Percentiles rank a stretch among this genome's conserved stretches.
These are phyloP conservation scores for Colletotrichum costaricense DNA, from an alignment of 2,329 filamentous ascomycete genomes.

Conservation along the genomic window DNA sequence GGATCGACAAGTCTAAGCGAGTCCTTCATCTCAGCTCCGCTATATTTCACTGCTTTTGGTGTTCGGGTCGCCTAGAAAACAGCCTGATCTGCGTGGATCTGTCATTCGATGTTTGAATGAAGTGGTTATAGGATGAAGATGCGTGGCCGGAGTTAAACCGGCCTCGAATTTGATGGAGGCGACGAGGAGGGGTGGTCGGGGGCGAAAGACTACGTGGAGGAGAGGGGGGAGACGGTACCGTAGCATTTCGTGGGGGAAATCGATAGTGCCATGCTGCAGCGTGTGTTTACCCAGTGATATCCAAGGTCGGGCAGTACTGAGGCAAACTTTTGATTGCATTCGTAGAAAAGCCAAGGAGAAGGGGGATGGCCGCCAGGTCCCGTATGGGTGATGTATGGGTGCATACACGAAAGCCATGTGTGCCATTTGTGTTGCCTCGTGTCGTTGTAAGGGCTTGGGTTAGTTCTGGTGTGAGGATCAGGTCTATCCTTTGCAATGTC, in stretches of 20 bases:
- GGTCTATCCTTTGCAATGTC: background rate
- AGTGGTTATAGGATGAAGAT: background rate
- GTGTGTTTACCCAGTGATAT: background rate
- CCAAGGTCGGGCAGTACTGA: conserved; percentile 1
- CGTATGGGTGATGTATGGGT: conserved; percentile 7
- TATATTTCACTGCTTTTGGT: too few species aligned
- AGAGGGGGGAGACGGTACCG: conserved; percentile 10
- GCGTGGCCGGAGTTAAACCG: background rate
- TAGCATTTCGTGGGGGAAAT: conserved; percentile 32
- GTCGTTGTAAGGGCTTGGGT: background rate
- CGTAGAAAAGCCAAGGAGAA: background rate
- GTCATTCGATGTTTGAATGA: conserved; percentile 21
- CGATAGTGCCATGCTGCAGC: conserved; percentile 15
- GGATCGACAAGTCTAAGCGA: conserved; percentile 8
- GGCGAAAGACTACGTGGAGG: background rate
- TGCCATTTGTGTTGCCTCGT: conserved; percentile 15
- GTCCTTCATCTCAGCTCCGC: background rate
- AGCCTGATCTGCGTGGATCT: conserved; percentile 5
- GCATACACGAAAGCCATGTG: conserved; percentile 31
- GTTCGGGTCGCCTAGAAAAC: too few species aligned
- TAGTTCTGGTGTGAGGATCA: background rate
- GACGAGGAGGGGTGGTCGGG: background rate
- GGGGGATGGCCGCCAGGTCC: background rate
- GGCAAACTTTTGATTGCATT: background rate
- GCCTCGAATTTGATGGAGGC: background rate